phyloP scores from a whole-genome alignment of 2,329 filamentous ascomycete species.

The Calonectria fujianensis region DNA sequence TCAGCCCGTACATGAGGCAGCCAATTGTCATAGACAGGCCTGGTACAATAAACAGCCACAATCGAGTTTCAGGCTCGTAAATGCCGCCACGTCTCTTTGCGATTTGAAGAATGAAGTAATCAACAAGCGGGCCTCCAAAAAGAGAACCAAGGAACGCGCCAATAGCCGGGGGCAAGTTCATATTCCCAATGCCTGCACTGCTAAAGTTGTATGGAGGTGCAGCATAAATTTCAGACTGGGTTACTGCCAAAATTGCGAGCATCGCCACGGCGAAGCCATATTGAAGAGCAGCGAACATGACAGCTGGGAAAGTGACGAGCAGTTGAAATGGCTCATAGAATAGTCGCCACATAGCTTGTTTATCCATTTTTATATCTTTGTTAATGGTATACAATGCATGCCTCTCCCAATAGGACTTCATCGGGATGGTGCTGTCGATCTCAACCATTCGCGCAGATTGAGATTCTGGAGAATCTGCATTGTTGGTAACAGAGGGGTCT shows the following conservation, averaged over 20 bases:
- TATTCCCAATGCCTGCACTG: constrained; percentile 43
- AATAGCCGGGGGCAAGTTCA: constrained; percentile 48
- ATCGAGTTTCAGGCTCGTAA: constrained; percentile 46
- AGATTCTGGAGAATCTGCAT: background rate
- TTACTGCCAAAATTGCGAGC: constrained; percentile 46
- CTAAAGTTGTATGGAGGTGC: constrained; percentile 45
- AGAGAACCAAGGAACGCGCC: constrained; percentile 39
- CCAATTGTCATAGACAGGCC: constrained; percentile 44
- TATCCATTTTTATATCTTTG: constrained; percentile 13
- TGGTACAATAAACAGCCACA: constrained; percentile 45
- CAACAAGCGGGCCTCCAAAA: constrained; percentile 40
- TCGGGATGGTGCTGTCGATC: constrained; percentile 28
- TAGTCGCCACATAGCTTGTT: constrained; percentile 9
- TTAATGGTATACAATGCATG: constrained; percentile 34
- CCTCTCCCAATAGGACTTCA: constrained; percentile 33
- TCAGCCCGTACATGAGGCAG: constrained; percentile 47
- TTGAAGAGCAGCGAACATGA: constrained; percentile 39
- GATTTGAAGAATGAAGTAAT: constrained; percentile 44
- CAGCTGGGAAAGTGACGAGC: constrained; percentile 28
- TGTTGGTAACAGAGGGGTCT: background rate
- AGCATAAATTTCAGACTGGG: constrained; percentile 31
- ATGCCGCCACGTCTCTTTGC: constrained; percentile 43
- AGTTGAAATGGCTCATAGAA: constrained; percentile 35
- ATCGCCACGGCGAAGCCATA: constrained; percentile 45
- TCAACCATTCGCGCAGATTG: constrained; percentile 10